A percentile compares a stretch with the other conserved stretches of the same genome.
Conservation (phyloP, 202 grass and related monocot species). For the Saccharum hybrid region DNA sequence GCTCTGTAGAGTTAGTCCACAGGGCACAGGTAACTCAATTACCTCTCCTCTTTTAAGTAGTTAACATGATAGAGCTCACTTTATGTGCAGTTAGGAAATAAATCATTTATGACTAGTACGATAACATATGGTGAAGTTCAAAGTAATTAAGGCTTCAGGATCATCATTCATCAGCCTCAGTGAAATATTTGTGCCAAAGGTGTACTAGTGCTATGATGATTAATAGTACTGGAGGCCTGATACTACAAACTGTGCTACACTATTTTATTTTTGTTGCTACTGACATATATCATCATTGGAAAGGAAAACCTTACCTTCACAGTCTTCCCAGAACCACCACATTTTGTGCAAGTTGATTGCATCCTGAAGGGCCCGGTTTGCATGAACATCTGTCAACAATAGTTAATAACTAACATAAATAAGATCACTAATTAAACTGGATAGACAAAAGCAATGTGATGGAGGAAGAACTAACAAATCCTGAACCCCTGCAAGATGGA, state of each 20-base stretch:
- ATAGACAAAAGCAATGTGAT: constrained; percentile 1
- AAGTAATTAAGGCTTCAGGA: background rate
- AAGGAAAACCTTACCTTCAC: constrained; percentile 57
- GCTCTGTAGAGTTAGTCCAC: background rate
- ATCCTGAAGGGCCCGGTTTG: constrained; percentile 86
- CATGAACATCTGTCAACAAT: constrained; percentile 67
- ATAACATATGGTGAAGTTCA: constrained; percentile 13
- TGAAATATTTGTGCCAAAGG: background rate
- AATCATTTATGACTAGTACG: constrained; percentile 20
- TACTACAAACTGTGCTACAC: constrained; percentile 1
- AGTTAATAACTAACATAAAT: constrained; percentile 33
- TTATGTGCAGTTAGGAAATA: background rate
- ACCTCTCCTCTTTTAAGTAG: background rate
- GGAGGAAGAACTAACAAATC: constrained; percentile 63
- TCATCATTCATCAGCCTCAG: background rate
- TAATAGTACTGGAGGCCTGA: background rate
- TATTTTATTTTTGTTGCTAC: background rate
- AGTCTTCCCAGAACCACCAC: constrained; percentile 80
- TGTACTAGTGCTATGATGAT: background rate
- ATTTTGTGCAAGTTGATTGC: constrained; percentile 78
- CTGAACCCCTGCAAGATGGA: constrained; percentile 71
- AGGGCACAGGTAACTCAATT: constrained; percentile 1
- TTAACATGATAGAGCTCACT: background rate
- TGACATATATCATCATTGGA: background rate
- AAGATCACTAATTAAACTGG: constrained; percentile 4